Percentiles rank a stretch among this genome's conserved stretches.
Conservation (phyloP, 129 eudicot species). For the Glebionis coronaria region DNA sequence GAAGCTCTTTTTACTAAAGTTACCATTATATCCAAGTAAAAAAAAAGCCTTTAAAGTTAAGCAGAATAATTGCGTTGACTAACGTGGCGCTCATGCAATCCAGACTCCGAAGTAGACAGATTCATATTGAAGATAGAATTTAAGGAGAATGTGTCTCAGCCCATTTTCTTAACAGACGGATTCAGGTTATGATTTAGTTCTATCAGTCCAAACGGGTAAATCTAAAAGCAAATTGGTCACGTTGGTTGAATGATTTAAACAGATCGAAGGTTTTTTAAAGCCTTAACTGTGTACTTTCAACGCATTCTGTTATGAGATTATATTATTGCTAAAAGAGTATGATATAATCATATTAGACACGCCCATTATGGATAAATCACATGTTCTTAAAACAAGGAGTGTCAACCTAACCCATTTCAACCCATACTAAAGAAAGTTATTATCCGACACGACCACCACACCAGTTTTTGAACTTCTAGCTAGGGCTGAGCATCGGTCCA, state of each 20-base stretch:
- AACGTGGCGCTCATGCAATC: conserved; percentile 14
- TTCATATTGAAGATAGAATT: neutral
- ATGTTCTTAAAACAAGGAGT: too few relatives aligned
- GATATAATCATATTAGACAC: too few relatives aligned
- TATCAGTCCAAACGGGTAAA: neutral
- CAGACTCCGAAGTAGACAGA: conserved; percentile 2
- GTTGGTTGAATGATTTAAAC: too few relatives aligned
- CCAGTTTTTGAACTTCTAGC: too few relatives aligned
- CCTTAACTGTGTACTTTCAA: too few relatives aligned
- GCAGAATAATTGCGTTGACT: conserved; percentile 10
- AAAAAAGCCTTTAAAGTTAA: neutral
- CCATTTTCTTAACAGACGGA: too few relatives aligned
- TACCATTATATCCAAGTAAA: neutral
- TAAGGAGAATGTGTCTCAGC: neutral
- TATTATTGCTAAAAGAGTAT: too few relatives aligned
- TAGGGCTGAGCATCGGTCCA: too few relatives aligned
- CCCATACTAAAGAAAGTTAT: neutral
- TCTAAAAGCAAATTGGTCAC: neutral
- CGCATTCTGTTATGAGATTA: too few relatives aligned
- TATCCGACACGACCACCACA: neutral
- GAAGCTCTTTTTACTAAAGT: neutral
- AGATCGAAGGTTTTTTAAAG: too few relatives aligned
- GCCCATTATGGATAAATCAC: too few relatives aligned
- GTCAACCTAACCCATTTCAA: neutral
- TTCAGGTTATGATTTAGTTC: neutral